These are phyloP conservation scores for Hyphopichia pseudoburtonii DNA, from an alignment of 1,139 yeast genomes.

Conservation along the genomic window DNA sequence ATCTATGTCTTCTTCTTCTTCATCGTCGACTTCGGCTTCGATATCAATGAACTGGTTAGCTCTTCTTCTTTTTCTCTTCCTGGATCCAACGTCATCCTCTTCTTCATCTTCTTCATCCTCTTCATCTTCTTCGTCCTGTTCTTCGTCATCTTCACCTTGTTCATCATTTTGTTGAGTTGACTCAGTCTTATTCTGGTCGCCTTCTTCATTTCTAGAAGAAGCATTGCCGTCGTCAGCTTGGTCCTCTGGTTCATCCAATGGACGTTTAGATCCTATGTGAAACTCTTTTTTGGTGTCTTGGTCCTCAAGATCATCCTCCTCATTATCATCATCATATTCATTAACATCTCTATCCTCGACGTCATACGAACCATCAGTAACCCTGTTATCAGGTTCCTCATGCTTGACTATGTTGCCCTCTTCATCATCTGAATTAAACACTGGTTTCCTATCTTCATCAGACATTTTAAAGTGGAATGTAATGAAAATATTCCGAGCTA, in stretches of 20 bases:
- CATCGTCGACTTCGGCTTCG: slow-evolving; percentile 98
- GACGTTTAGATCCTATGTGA: slow-evolving; percentile 10
- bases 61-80: slow-evolving; percentile 64
- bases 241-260: slow-evolving; percentile 8
- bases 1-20: slow-evolving; percentile 86
- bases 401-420: slow-evolving; percentile 15
- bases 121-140: slow-evolving; percentile 62
- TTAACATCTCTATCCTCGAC: slow-evolving; percentile 38
- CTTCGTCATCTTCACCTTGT: slow-evolving; percentile 31
- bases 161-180: slow-evolving; percentile 10
- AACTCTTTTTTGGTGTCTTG: slow-evolving; percentile 4
- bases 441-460: slow-evolving; percentile 8
- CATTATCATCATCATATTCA: slow-evolving; percentile 45
- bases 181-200: slow-evolving; percentile 9
- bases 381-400: slow-evolving; percentile 12
- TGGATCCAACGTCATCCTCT: slow-evolving; percentile 40
- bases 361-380: slow-evolving; percentile 15
- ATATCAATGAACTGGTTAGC: slow-evolving; percentile 95
- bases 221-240: slow-evolving; percentile 8
- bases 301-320: slow-evolving; percentile 7
- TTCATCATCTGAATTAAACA: neutral
- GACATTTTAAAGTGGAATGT: too few species aligned
- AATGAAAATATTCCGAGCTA: too few species aligned
- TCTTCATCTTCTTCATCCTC: slow-evolving; percentile 57
- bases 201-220: slow-evolving; percentile 10